Evolutionary conservation across 768 basidiomycete species (phyloP).

Genomic region (Tubosaeta sp.): DNA sequence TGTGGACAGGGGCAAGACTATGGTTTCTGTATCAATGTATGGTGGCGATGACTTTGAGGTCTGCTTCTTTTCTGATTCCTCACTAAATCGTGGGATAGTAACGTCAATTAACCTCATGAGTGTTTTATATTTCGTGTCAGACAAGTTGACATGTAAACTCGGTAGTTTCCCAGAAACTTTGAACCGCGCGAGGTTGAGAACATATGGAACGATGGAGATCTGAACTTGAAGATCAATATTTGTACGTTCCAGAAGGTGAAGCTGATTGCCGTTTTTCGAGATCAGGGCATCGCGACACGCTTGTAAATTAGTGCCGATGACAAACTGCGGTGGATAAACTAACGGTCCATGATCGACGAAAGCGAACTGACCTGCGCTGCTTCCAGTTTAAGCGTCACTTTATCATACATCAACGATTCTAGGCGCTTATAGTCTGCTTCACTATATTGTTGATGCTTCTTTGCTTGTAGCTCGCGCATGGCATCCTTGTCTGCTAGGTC

Average conservation of each 20-base stretch:
- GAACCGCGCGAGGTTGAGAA: slow-evolving; percentile 77
- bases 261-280: slow-evolving; percentile 47
- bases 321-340: slow-evolving; percentile 51
- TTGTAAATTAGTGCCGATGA: slow-evolving; percentile 81
- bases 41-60: slow-evolving; percentile 18
- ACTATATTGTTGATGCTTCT: slow-evolving; percentile 77
- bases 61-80: slow-evolving; percentile 30
- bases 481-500: slow-evolving; percentile 82
- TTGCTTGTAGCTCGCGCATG: slow-evolving; percentile 71
- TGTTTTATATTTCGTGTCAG: slow-evolving; percentile 86
- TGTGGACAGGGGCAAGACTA: slow-evolving; percentile 48
- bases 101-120: slow-evolving; percentile 92
- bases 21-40: slow-evolving; percentile 24
- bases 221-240: slow-evolving; percentile 87
- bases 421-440: slow-evolving; percentile 84
- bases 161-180: slow-evolving; percentile 89
- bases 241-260: slow-evolving; percentile 90
- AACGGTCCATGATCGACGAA: neutral
- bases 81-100: slow-evolving; percentile 78
- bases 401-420: slow-evolving; percentile 95
- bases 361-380: slow-evolving; percentile 74
- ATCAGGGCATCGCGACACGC: slow-evolving; percentile 78
- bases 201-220: slow-evolving; percentile 87
- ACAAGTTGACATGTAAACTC: slow-evolving; percentile 82
- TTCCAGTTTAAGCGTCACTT: slow-evolving; percentile 72